Conservation (phyloP, 192 early-diverging fungal genomes). For the Entophlyctis luteolus region DNA sequence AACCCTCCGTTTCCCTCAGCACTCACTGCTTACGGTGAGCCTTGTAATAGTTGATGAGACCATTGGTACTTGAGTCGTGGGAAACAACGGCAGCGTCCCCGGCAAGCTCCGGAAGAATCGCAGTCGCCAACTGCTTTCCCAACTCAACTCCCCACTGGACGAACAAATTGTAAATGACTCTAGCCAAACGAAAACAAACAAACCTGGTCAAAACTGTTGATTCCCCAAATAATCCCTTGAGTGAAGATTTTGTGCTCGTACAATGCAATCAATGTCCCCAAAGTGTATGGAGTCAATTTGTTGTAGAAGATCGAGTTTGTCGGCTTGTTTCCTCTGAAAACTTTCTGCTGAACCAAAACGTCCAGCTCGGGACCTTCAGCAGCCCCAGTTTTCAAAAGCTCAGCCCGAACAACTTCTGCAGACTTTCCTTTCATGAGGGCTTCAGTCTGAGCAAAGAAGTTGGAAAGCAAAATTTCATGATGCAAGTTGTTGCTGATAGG, state of each 20-base stretch:
- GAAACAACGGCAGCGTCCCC: slow-evolving; percentile 51
- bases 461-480: slow-evolving; percentile 95
- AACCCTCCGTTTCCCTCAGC: no score
- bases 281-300: slow-evolving; percentile 81
- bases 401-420: slow-evolving; percentile 71
- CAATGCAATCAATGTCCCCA: slow-evolving; percentile 90
- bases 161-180: slow-evolving; percentile 3
- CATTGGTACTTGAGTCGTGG: slow-evolving; percentile 94
- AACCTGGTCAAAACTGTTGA: slow-evolving; percentile 94
- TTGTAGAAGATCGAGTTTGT: slow-evolving; percentile 96
- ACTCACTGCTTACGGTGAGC: slow-evolving; percentile 17
- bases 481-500: slow-evolving; percentile 79
- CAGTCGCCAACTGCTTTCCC: slow-evolving; percentile 97
- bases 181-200: background rate
- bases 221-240: slow-evolving; percentile 95
- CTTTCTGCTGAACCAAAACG: slow-evolving; percentile 83
- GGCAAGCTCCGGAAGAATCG: slow-evolving; percentile 87
- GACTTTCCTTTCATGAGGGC: slow-evolving; percentile 93
- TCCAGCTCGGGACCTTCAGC: slow-evolving; percentile 37
- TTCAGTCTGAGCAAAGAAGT: slow-evolving; percentile 99
- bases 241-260: slow-evolving; percentile 99
- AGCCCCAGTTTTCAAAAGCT: slow-evolving; percentile 73
- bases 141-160: slow-evolving; percentile 81
- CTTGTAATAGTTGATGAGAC: slow-evolving; percentile 93
- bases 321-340: slow-evolving; percentile 95